Conservation (phyloP, 805 yeast species). For the Myxozyma melibiosi region DNA sequence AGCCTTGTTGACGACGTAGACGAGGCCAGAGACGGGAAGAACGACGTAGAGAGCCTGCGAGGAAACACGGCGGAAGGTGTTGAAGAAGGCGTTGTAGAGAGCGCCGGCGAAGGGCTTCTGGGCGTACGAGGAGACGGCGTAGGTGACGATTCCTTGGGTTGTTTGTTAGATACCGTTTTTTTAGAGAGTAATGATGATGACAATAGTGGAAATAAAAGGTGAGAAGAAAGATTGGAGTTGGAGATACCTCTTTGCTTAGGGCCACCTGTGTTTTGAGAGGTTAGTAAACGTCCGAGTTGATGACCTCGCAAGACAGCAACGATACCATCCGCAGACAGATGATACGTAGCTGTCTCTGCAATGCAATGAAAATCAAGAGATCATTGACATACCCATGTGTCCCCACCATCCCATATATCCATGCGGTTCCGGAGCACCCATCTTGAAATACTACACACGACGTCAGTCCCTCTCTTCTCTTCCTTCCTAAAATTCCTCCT, state of each 20-base stretch:
- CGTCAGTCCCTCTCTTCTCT: background rate
- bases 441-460: conserved; percentile 1
- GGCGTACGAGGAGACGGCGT: conserved; percentile 91
- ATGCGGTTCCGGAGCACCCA: conserved; percentile 34
- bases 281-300: conserved; percentile 5
- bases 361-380: background rate
- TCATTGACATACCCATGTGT: conserved; percentile 68
- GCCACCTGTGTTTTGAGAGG: conserved; percentile 46
- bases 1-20: conserved; percentile 85
- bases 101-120: conserved; percentile 89
- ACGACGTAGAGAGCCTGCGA: conserved; percentile 77
- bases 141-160: conserved; percentile 54
- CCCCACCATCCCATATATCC: conserved; percentile 98
- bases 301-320: background rate
- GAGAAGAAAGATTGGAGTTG: no score
- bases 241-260: conserved; percentile 78
- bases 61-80: conserved; percentile 91
- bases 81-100: conserved; percentile 82
- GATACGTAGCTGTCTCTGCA: background rate
- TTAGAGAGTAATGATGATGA: background rate
- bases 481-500: no score
- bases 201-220: no score
- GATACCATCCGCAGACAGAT: background rate
- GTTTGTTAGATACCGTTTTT: background rate
- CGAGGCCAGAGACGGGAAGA: conserved; percentile 76